A percentile compares a stretch with the other conserved stretches of the same genome.
Conservation (phyloP, 345 rosid species). For the Lumnitzera littorea region DNA sequence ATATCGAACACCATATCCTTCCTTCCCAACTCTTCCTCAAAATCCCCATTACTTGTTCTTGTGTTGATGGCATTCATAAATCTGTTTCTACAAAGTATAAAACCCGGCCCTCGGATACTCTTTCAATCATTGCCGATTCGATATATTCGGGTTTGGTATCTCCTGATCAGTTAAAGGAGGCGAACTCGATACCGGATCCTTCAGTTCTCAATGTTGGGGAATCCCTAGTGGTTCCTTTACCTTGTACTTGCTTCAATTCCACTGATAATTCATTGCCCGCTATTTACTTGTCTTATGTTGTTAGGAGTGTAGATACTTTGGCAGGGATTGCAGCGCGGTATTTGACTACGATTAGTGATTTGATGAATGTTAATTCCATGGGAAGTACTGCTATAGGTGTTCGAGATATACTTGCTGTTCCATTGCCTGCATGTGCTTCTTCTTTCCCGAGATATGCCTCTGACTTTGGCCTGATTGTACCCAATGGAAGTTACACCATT, state of each 20-base stretch:
- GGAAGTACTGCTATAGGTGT: slow-evolving; percentile 61
- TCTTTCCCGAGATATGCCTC: slow-evolving; percentile 67
- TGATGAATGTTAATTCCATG: slow-evolving; percentile 93
- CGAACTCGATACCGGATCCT: slow-evolving; percentile 61
- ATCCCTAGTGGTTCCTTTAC: slow-evolving; percentile 69
- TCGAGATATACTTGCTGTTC: slow-evolving; percentile 82
- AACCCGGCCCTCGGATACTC: slow-evolving; percentile 74
- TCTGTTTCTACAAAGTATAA: slow-evolving; percentile 71
- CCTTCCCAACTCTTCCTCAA: slow-evolving; percentile 77
- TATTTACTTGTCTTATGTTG: slow-evolving; percentile 78
- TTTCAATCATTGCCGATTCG: slow-evolving; percentile 49
- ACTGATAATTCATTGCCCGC: slow-evolving; percentile 82
- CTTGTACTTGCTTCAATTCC: slow-evolving; percentile 89
- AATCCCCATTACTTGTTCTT: slow-evolving; percentile 73
- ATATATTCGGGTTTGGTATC: slow-evolving; percentile 85
- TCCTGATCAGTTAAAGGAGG: slow-evolving; percentile 80
- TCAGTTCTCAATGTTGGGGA: slow-evolving; percentile 67
- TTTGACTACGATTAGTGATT: slow-evolving; percentile 69
- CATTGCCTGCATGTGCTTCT: slow-evolving; percentile 89
- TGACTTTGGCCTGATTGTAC: slow-evolving; percentile 69
- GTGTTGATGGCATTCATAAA: slow-evolving; percentile 88
- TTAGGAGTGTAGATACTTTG: slow-evolving; percentile 54
- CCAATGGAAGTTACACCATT: slow-evolving; percentile 92
- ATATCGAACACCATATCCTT: slow-evolving; percentile 85
- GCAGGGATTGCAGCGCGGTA: slow-evolving; percentile 64